These are phyloP conservation scores for Penstemon newberryi DNA, from an alignment of 257 asterid species.

Conservation along the genomic window DNA sequence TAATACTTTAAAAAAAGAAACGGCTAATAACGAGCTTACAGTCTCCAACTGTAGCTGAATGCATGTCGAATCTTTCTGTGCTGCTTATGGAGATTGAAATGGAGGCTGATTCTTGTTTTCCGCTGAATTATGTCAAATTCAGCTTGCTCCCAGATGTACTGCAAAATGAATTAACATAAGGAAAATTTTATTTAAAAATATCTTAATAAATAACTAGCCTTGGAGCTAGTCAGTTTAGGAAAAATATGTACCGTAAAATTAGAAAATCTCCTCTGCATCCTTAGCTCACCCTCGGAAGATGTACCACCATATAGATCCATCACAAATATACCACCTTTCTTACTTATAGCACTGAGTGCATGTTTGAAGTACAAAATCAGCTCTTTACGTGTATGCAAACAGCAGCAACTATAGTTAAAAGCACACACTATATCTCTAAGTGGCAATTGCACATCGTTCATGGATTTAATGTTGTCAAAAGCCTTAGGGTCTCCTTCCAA, in stretches of 20 bases:
- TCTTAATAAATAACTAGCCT: too few relatives aligned
- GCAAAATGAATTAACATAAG: conserved; percentile 20
- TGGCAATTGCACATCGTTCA: conserved; percentile 60
- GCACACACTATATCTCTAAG: conserved; percentile 95
- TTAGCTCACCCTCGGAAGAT: conserved; percentile 82
- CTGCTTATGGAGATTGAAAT: conserved; percentile 75
- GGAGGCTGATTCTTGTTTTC: conserved; percentile 97
- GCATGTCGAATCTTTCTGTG: conserved; percentile 80
- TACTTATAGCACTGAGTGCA: conserved; percentile 51
- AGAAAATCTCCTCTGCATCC: conserved; percentile 86
- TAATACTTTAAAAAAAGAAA: not conserved
- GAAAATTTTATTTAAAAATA: not conserved
- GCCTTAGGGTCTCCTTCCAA: conserved; percentile 25
- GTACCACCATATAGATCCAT: conserved; percentile 97
- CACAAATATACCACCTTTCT: conserved; percentile 83
- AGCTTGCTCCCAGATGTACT: conserved; percentile 98
- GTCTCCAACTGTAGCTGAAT: conserved; percentile 98
- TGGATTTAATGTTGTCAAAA: conserved; percentile 31
- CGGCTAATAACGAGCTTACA: conserved; percentile 53
- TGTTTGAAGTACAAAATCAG: conserved; percentile 80
- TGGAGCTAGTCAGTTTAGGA: not conserved
- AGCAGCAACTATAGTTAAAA: conserved; percentile 96
- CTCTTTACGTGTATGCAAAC: conserved; percentile 84
- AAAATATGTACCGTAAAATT: conserved; percentile 63
- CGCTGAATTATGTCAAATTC: conserved; percentile 83